Evolutionary conservation across 257 asterid genomes (phyloP), one percentile per base, ranked within the genome.

Genomic region (Osmanthus fragrans): DNA sequence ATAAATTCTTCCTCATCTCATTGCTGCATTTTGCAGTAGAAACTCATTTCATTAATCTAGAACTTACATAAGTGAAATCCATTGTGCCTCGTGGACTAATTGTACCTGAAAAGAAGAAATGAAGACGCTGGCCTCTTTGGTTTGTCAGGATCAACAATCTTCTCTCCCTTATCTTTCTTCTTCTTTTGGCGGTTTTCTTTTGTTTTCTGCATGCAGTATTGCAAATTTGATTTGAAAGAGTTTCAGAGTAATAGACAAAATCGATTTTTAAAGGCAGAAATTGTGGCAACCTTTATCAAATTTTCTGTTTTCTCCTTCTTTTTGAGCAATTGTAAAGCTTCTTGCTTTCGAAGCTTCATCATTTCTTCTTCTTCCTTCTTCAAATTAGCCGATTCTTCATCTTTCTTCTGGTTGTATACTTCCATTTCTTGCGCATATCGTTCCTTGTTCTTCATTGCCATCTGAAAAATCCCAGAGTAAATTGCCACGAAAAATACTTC

Each of bases 121-220:
- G 99, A 95, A 25, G 94, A 86, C 8, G 98, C 98, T 7, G 99
- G 98, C 87, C 82, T 86, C 89, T 88, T 95, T 58, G 99, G 99
- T 77, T 88, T 95, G 90, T 87, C 90, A 2, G 96, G 99, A 80
- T 95, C 98, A 66, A 36, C 90, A 47, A 5, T 82, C 82, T 89
- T 88, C 73, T 86, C 93, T 56, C 84, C 85, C 82, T 82, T 87
- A 63, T 81, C 86, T 67, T 83, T 83, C 91, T 86, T 94, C 88
- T 88, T 77, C 85, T 86, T 87, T 45, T 75, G 90, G 5, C 70
- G 78, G 1, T 83, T 82, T 82, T 89, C 98, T 73, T 90, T 94
- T 1, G 96, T 87, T 90, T 91, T 92, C 97, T 94, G 85, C 84
- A 60, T 4, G 13, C 16, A 76, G 30, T 30, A 58, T 32, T 0